Percentiles rank a stretch among this genome's conserved stretches.
phyloP scores from a whole-genome alignment of 306 rosid species.

The Luffa acutangula region DNA sequence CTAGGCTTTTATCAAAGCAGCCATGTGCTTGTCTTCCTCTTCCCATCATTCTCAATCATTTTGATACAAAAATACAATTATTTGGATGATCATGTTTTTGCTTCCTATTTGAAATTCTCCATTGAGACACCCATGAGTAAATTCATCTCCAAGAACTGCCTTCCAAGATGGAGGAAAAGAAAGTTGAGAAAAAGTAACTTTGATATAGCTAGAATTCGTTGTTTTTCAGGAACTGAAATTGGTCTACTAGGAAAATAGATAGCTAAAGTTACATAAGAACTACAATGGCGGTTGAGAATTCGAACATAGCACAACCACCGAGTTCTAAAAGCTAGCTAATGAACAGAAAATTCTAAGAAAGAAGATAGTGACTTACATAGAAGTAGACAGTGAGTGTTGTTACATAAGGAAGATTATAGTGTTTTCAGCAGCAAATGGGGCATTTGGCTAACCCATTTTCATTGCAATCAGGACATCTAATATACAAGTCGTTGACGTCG shows the following conservation, averaged over 20 bases:
- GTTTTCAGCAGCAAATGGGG: constrained; percentile 51
- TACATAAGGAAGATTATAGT: neutral
- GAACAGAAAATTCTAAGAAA: neutral
- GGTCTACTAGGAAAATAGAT: neutral
- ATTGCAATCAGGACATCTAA: constrained; percentile 63
- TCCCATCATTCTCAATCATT: constrained; percentile 6
- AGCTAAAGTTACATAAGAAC: neutral
- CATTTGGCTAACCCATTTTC: constrained; percentile 89
- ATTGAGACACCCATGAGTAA: neutral
- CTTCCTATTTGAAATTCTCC: neutral
- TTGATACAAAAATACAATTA: neutral
- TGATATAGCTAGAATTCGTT: neutral
- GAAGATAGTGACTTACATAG: neutral
- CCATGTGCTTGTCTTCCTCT: constrained; percentile 45
- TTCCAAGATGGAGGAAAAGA: neutral
- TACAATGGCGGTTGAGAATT: neutral
- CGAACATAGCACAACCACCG: neutral
- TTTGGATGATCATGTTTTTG: neutral
- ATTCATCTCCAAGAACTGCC: neutral
- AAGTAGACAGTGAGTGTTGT: neutral
- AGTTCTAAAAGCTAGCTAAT: neutral
- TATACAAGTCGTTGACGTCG: constrained; percentile 15
- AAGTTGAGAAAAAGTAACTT: neutral
- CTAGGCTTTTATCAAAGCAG: constrained; percentile 9
- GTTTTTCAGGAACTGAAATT: neutral